A percentile compares a stretch with the other conserved stretches of the same genome.
Evolutionary conservation across 768 basidiomycete genomes (phyloP).

Genomic region (Pholiota microspora): DNA sequence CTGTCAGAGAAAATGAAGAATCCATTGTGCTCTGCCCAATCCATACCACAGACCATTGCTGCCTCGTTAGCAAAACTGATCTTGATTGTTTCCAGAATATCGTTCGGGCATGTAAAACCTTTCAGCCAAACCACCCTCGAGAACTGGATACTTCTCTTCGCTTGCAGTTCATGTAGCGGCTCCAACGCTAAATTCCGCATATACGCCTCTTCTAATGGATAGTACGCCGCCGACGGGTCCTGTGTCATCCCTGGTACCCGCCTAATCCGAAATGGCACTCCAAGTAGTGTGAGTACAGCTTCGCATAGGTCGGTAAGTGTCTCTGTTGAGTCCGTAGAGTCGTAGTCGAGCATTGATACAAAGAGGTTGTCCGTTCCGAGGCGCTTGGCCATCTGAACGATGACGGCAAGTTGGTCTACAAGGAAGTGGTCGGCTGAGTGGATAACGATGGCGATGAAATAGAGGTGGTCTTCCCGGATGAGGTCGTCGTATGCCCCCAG

Average conservation of each 20-base stretch:
- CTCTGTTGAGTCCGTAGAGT: constrained; percentile 92
- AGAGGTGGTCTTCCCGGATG: constrained; percentile 76
- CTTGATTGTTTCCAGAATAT: constrained; percentile 93
- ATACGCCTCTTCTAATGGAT: constrained; percentile 93
- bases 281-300: constrained; percentile 89
- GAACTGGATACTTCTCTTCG: constrained; percentile 79
- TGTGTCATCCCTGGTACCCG: constrained; percentile 92
- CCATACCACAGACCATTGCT: constrained; percentile 99
- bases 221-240: constrained; percentile 87
- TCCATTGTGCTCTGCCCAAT: constrained; percentile 98
- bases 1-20: constrained; percentile 98
- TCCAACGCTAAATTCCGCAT: constrained; percentile 92
- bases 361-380: constrained; percentile 89
- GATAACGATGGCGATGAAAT: constrained; percentile 93
- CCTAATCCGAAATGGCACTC: constrained; percentile 89
- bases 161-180: constrained; percentile 79
- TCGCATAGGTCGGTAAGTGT: constrained; percentile 94
- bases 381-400: constrained; percentile 91
- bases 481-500: constrained; percentile 91
- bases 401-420: constrained; percentile 96
- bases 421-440: constrained; percentile 99
- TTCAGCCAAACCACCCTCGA: constrained; percentile 95
- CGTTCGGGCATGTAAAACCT: constrained; percentile 98
- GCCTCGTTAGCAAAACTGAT: constrained; percentile 90
- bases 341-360: constrained; percentile 97